Percentiles rank a stretch among this genome's conserved stretches.
These are phyloP conservation scores for Tetragonia tetragonoides DNA, from an alignment of 148 eudicot genomes.

Conservation along the genomic window DNA sequence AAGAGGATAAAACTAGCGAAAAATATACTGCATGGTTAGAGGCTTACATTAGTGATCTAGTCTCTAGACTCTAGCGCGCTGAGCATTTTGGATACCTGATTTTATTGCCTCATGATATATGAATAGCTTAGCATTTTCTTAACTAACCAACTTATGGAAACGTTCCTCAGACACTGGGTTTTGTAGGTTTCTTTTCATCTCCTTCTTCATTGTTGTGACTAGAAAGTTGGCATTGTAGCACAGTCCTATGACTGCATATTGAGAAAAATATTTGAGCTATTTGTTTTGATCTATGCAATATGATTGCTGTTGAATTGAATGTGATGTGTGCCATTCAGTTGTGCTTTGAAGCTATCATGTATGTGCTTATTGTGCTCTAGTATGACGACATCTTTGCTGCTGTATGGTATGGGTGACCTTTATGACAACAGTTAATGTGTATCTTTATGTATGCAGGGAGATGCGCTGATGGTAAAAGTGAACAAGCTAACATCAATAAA, in stretches of 20 bases:
- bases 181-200: not conserved
- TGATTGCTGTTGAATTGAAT: not conserved
- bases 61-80: not conserved
- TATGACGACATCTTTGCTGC: not conserved
- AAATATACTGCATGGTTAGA: not conserved
- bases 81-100: not conserved
- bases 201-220: not conserved
- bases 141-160: not conserved
- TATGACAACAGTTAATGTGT: slow-evolving; percentile 7
- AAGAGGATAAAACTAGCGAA: not conserved
- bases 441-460: slow-evolving; percentile 40
- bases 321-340: not conserved
- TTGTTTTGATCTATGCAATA: not conserved
- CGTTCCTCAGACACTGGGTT: not conserved
- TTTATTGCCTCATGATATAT: not conserved
- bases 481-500: slow-evolving; percentile 59
- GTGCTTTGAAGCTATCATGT: not conserved
- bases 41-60: not conserved
- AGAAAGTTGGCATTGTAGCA: not conserved
- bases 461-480: slow-evolving; percentile 52
- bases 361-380: not conserved
- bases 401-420: not conserved
- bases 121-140: slow-evolving; percentile 2
- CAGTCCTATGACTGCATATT: not conserved
- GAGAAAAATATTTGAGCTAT: not conserved